These are phyloP conservation scores for Candida wancherniae DNA, from an alignment of 805 yeast species.

Conservation along the genomic window DNA sequence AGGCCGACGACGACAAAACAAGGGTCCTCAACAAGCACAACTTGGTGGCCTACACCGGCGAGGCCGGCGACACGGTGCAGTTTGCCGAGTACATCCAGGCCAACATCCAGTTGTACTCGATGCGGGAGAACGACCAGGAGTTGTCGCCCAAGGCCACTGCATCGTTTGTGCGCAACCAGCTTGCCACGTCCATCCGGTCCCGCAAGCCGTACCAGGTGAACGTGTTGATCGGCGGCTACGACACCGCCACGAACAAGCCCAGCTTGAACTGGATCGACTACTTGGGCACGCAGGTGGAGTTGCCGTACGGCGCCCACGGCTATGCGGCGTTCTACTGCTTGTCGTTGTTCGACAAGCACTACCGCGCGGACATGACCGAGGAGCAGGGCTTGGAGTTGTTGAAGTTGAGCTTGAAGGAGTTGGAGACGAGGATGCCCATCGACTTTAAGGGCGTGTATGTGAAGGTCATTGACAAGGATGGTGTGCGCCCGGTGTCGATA, in stretches of 20 bases:
- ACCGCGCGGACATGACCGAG: constrained; percentile 65
- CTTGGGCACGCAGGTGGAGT: constrained; percentile 81
- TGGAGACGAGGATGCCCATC: constrained; percentile 80
- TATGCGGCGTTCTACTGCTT: constrained; percentile 95
- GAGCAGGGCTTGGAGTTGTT: constrained; percentile 78
- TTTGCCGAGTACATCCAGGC: constrained; percentile 95
- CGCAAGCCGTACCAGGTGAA: constrained; percentile 90
- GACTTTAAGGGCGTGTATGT: constrained; percentile 86
- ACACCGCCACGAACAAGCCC: constrained; percentile 54
- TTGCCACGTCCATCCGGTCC: constrained; percentile 86
- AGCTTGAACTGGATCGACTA: constrained; percentile 87
- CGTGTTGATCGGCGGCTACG: constrained; percentile 82
- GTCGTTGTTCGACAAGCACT: constrained; percentile 87
- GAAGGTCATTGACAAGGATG: constrained; percentile 61
- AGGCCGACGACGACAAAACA: constrained; percentile 77
- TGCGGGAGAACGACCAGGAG: constrained; percentile 75
- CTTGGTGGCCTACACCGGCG: constrained; percentile 88
- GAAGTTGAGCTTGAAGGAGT: constrained; percentile 69
- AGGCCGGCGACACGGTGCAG: constrained; percentile 92
- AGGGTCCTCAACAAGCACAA: constrained; percentile 68
- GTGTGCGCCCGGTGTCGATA: constrained; percentile 42
- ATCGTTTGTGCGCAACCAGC: constrained; percentile 78
- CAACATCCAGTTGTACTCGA: constrained; percentile 79
- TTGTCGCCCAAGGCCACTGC: constrained; percentile 84
- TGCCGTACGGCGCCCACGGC: constrained; percentile 98